Evolutionary conservation across 768 basidiomycete species (phyloP), one percentile per base, ranked within the genome.

Genomic region (Suillus ampliporus): DNA sequence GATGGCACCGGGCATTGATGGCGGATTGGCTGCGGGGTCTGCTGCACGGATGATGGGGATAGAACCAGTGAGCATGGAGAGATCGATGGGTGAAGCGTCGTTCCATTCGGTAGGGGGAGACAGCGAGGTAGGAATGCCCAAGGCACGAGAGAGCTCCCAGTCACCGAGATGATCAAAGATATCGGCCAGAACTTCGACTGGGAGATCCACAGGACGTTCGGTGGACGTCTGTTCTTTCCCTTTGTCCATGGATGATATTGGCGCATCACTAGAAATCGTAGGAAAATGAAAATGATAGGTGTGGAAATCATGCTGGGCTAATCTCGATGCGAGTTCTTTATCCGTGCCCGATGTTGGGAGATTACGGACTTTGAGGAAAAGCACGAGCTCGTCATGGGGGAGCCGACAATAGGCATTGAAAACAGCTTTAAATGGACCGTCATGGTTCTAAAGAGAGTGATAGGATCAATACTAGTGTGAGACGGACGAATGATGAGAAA

Each of bases 91-190:
- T 21, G 88, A 86, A 8, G 94, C 90, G 46, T 84, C 84, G 53
- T 77, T 78, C 94, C 94, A 96, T 26, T 89, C 87, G 6, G 79
- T 74, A 11, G 92, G 92, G 31, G 80, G 82, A 5, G 84, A 75
- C 0, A 95, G 73, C 10, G 86, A 86, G 6, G 91, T 91, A 13
- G 88, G 90, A 1, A 94, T 78, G 21, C 88, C 86, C 40, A 95
- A 85, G 15, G 94, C 89, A 63, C 86, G 89, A 14, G 89, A 81
- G 10, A 96, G 86, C 68, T 94, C 90, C 92, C 93, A 96, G 72
- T 93, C 89, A 15, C 89, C 91, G 10, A 92, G 74, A 66, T 89
- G 85, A 62, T 94, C 90, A 75, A 94, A 74, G 63, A 94, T 92
- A 56, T 89, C 84, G 11, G 89, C 88, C 31, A 94, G 74, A 44